Conservation (phyloP, 1,139 yeast genomes). For the Fermentozyma sake region DNA sequence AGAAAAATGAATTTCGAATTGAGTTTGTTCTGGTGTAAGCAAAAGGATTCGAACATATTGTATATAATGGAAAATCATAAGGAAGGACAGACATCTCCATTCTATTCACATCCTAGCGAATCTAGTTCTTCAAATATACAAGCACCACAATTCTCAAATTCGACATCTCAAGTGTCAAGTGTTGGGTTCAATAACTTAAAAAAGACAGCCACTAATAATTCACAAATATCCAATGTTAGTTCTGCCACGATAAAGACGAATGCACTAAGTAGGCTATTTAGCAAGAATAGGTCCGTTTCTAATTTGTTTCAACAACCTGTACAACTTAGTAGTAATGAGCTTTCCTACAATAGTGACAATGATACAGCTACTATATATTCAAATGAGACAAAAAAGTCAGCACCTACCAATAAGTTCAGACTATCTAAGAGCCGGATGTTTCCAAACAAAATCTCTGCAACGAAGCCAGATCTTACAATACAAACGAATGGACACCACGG, state of each 20-base stretch:
- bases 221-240: constrained; percentile 22
- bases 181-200: constrained; percentile 40
- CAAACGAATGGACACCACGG: constrained; percentile 28
- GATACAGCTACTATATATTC: constrained; percentile 7
- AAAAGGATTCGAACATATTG: too few relatives aligned
- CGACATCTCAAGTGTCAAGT: constrained; percentile 29
- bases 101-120: constrained; percentile 18
- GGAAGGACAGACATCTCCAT: constrained; percentile 1
- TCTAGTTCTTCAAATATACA: constrained; percentile 19
- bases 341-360: constrained; percentile 9
- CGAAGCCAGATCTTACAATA: constrained; percentile 25
- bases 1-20: too few relatives aligned
- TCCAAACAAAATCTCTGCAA: constrained; percentile 8
- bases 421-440: constrained; percentile 14
- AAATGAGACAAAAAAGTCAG: constrained; percentile 6
- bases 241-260: constrained; percentile 21
- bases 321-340: constrained; percentile 3
- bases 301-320: constrained; percentile 11
- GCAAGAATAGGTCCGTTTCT: constrained; percentile 27
- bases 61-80: too few relatives aligned
- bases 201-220: constrained; percentile 31
- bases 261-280: constrained; percentile 31
- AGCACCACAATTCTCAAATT: constrained; percentile 8
- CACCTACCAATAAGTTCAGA: constrained; percentile 9
- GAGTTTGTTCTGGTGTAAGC: too few relatives aligned